Evolutionary conservation across 257 asterid species (phyloP).

Genomic region (Salvia miltiorrhiza): DNA sequence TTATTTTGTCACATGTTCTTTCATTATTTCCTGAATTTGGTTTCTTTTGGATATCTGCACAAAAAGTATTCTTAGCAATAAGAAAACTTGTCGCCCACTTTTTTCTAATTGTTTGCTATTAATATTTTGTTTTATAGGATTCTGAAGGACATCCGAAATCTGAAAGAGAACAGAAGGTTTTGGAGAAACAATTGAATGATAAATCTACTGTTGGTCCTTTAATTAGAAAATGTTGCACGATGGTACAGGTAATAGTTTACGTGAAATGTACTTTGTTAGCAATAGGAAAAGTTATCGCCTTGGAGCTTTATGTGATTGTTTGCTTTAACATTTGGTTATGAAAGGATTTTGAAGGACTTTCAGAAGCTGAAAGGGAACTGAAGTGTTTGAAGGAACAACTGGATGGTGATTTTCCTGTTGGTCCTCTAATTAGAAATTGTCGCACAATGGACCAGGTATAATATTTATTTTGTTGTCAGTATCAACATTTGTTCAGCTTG

Average conservation of each 20-base stretch:
- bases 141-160: too few species aligned
- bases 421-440: conserved; percentile 83
- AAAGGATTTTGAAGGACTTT: conserved; percentile 83
- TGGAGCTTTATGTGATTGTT: conserved; percentile 11
- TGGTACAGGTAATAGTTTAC: too few species aligned
- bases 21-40: not conserved
- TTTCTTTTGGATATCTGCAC: not conserved
- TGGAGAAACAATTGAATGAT: too few species aligned
- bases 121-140: too few species aligned
- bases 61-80: too few species aligned
- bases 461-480: conserved; percentile 4
- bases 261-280: not conserved
- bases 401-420: conserved; percentile 83
- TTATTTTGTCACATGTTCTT: not conserved
- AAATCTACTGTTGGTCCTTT: too few species aligned
- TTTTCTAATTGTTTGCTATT: too few species aligned
- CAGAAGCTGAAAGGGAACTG: conserved; percentile 74
- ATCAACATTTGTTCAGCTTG: not conserved
- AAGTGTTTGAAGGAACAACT: conserved; percentile 74
- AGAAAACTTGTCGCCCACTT: too few species aligned
- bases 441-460: conserved; percentile 96
- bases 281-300: not conserved
- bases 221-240: too few species aligned
- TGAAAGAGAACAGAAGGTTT: too few species aligned
- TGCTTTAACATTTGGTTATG: conserved; percentile 23